Percentiles rank a stretch among this genome's conserved stretches.
Evolutionary conservation across 1,284 basidiomycete genomes (phyloP).

Genomic region (Singerocomus inundabilis): DNA sequence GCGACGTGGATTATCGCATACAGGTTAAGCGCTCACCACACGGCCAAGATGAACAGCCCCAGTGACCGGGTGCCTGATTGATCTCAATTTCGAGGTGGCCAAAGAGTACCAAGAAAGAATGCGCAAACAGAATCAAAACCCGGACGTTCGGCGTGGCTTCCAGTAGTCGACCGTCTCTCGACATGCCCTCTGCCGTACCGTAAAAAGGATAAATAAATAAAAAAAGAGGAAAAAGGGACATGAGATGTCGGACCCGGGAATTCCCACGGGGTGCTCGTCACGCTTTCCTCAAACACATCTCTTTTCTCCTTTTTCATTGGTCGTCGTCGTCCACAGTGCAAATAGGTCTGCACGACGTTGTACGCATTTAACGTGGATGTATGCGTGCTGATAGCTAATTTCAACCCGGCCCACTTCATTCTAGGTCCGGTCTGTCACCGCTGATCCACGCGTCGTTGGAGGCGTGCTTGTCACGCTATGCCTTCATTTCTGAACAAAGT

Average conservation of each 20-base stretch:
- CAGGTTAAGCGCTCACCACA: constrained; percentile 18
- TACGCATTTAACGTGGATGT: neutral
- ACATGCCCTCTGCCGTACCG: neutral
- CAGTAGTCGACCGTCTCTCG: no score
- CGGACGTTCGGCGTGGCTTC: no score
- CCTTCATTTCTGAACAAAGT: constrained; percentile 75
- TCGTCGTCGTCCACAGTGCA: constrained; percentile 1
- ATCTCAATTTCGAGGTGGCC: no score
- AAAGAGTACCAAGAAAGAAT: no score
- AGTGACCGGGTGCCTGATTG: constrained; percentile 19
- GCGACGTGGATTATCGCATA: constrained; percentile 3
- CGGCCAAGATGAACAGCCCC: constrained; percentile 23
- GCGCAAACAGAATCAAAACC: no score
- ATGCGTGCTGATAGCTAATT: constrained; percentile 8
- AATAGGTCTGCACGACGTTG: constrained; percentile 1
- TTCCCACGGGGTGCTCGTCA: constrained; percentile 15
- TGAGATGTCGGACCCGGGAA: neutral
- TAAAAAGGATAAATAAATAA: neutral
- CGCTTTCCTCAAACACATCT: neutral
- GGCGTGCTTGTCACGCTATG: constrained; percentile 41
- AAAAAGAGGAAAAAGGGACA: neutral
- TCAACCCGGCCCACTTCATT: neutral
- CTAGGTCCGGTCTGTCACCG: constrained; percentile 7
- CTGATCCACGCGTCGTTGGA: constrained; percentile 10
- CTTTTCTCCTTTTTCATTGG: constrained; percentile 4